Percentiles rank a stretch among this genome's conserved stretches.
These are phyloP conservation scores for Penicillium griseofulvum DNA, from an alignment of 2,329 filamentous ascomycete genomes.

Conservation along the genomic window DNA sequence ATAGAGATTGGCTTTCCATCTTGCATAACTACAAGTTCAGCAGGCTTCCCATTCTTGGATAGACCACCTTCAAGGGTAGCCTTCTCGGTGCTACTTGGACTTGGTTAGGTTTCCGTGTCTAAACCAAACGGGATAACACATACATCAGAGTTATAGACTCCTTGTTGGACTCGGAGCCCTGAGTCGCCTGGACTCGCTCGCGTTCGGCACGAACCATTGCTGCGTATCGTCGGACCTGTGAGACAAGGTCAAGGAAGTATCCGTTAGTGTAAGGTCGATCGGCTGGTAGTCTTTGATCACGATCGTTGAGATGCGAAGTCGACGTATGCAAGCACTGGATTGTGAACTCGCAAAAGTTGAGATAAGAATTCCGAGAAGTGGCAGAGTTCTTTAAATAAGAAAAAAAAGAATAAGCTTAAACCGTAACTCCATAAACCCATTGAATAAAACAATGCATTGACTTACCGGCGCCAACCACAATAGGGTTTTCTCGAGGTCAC, in stretches of 20 bases:
- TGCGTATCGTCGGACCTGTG: conserved; percentile 89
- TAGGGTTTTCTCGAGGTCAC: conserved; percentile 91
- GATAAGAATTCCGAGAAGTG: conserved; percentile 69
- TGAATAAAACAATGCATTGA: conserved; percentile 42
- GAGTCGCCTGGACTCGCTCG: conserved; percentile 60
- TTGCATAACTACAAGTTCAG: conserved; percentile 72
- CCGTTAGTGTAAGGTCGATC: conserved; percentile 92
- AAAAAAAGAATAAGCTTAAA: conserved; percentile 64
- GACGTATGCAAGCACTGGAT: conserved; percentile 88
- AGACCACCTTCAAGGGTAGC: conserved; percentile 80
- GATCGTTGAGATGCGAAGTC: conserved; percentile 79
- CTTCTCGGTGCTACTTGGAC: conserved; percentile 49
- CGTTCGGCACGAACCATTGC: conserved; percentile 75
- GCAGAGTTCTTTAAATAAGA: conserved; percentile 69
- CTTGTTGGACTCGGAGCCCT: conserved; percentile 38
- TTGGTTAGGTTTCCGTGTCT: background rate
- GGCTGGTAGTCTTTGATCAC: conserved; percentile 77
- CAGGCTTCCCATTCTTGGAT: conserved; percentile 74
- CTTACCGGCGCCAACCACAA: conserved; percentile 92
- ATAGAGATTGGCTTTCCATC: conserved; percentile 78
- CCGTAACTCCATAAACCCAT: conserved; percentile 59
- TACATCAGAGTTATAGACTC: conserved; percentile 45
- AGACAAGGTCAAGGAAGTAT: conserved; percentile 94
- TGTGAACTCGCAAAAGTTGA: conserved; percentile 85
- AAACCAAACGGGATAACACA: conserved; percentile 1